phyloP scores from a whole-genome alignment of 257 asterid genomes.

The Fraxinus anomala region DNA sequence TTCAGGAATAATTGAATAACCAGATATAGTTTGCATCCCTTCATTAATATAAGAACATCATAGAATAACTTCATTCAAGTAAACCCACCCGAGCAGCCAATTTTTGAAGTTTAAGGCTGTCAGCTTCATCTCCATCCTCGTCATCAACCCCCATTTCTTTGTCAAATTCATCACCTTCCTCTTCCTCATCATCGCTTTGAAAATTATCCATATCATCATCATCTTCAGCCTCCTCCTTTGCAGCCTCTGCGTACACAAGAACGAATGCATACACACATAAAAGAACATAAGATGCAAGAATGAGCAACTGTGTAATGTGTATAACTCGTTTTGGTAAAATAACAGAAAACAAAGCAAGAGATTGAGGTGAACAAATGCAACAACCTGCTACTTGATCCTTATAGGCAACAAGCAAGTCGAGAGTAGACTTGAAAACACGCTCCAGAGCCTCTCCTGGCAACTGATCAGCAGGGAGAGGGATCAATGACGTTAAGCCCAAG shows the following conservation, averaged over 20 bases:
- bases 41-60: neutral
- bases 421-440: constrained; percentile 86
- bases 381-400: constrained; percentile 95
- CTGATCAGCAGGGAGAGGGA: constrained; percentile 88
- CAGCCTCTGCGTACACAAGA: constrained; percentile 54
- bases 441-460: constrained; percentile 88
- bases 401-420: constrained; percentile 92
- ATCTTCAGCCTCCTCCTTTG: constrained; percentile 78
- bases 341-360: constrained; percentile 13
- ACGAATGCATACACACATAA: neutral
- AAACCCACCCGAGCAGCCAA: constrained; percentile 86
- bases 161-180: constrained; percentile 71
- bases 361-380: constrained; percentile 15
- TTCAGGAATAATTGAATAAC: neutral
- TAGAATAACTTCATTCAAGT: neutral
- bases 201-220: constrained; percentile 76
- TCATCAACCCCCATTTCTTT: constrained; percentile 92
- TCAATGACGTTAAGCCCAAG: constrained; percentile 92
- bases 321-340: neutral
- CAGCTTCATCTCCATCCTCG: constrained; percentile 90
- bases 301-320: neutral
- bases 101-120: constrained; percentile 68
- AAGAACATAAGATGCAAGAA: constrained; percentile 2
- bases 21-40: neutral
- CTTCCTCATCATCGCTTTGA: constrained; percentile 79